A percentile compares a stretch with the other conserved stretches of the same genome.
These are phyloP conservation scores for Gossypium rotundifolium DNA, from an alignment of 345 rosid genomes.

Conservation along the genomic window DNA sequence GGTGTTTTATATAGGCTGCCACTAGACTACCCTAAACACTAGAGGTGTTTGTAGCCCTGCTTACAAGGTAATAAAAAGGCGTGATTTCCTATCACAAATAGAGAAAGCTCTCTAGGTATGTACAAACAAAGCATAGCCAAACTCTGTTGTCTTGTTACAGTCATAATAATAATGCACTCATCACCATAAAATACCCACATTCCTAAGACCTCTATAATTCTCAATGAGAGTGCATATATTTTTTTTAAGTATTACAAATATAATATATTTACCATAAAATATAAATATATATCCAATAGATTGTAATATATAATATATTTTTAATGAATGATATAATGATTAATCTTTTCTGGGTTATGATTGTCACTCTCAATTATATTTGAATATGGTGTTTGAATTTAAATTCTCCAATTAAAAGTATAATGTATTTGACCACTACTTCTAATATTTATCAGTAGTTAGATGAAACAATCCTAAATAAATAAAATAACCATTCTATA, in stretches of 20 bases:
- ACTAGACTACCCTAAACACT: slow-evolving; percentile 15
- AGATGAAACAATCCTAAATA: too few species aligned
- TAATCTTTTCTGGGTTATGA: too few species aligned
- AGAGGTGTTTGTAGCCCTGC: neutral
- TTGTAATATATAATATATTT: too few species aligned
- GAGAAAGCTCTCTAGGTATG: neutral
- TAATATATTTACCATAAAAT: too few species aligned
- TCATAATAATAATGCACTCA: neutral
- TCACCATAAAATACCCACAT: neutral
- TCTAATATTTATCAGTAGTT: too few species aligned
- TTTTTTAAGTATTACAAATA: neutral
- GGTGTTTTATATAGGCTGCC: slow-evolving; percentile 2
- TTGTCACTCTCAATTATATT: too few species aligned
- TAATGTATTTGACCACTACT: too few species aligned
- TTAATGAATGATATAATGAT: too few species aligned
- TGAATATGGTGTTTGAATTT: too few species aligned
- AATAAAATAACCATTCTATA: too few species aligned
- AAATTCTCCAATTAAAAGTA: too few species aligned
- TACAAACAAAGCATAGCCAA: neutral
- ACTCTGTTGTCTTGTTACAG: neutral
- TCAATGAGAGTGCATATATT: slow-evolving; percentile 8
- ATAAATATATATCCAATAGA: too few species aligned
- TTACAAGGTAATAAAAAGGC: neutral
- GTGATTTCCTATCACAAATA: neutral
- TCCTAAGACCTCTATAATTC: slow-evolving; percentile 2